Percentiles rank a stretch among this genome's conserved stretches.
phyloP scores from a whole-genome alignment of 495 filamentous ascomycete genomes.

The Trichoderma reesei region DNA sequence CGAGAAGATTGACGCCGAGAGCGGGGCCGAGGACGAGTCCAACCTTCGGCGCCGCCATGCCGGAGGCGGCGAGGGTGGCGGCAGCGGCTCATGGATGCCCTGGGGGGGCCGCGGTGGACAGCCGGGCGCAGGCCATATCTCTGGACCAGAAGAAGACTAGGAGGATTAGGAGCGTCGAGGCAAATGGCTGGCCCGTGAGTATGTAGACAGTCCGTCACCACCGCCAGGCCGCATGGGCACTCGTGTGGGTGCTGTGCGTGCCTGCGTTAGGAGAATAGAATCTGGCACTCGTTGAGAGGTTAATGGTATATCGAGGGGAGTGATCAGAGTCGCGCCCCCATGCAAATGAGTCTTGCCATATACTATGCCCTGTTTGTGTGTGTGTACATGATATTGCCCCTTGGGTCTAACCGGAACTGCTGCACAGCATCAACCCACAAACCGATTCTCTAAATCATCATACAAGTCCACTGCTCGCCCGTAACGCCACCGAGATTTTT shows the following conservation, averaged over 20 bases:
- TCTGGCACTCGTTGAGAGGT: conserved; percentile 10
- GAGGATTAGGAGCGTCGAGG: neutral
- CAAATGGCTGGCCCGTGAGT: neutral
- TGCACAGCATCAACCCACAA: neutral
- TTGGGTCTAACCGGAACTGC: neutral
- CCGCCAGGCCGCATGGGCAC: too few relatives aligned
- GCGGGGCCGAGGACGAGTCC: conserved; percentile 41
- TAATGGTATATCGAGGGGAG: conserved; percentile 4
- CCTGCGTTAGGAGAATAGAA: conserved; percentile 3
- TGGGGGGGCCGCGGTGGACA: conserved; percentile 42
- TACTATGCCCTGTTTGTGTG: neutral
- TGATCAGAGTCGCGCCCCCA: neutral
- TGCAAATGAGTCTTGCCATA: neutral
- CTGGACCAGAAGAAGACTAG: neutral
- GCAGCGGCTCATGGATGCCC: conserved; percentile 51
- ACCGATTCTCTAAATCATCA: neutral
- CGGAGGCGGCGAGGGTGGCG: conserved; percentile 16
- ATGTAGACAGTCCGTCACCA: conserved; percentile 6
- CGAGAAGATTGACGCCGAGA: conserved; percentile 70
- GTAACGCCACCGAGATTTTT: neutral
- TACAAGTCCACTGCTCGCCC: neutral
- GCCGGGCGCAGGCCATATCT: conserved; percentile 14
- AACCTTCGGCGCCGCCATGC: conserved; percentile 19
- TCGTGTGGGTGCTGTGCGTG: conserved; percentile 5
- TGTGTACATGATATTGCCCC: neutral